A percentile compares a stretch with the other conserved stretches of the same genome.
Evolutionary conservation across 2,329 filamentous ascomycete genomes (phyloP).

Genomic region (Epichloe elymi): DNA sequence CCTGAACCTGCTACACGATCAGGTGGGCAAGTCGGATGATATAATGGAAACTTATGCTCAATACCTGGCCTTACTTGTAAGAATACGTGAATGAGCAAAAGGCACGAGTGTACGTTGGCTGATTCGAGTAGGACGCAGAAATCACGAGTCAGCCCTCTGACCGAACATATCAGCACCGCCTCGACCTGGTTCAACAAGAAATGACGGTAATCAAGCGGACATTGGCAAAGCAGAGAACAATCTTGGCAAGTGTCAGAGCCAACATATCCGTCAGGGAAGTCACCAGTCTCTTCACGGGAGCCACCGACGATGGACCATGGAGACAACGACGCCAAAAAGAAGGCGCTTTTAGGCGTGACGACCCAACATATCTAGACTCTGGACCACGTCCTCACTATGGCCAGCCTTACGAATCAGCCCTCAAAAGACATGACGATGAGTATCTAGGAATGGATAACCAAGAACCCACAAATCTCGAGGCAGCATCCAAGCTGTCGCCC

Average conservation of each 20-base stretch:
- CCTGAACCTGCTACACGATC: slow-evolving; percentile 25
- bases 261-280: slow-evolving; percentile 10
- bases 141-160: slow-evolving; percentile 17
- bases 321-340: background rate
- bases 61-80: slow-evolving; percentile 27
- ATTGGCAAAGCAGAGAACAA: slow-evolving; percentile 18
- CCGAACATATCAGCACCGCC: slow-evolving; percentile 26
- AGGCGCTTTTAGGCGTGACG: background rate
- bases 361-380: background rate
- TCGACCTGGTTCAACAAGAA: slow-evolving; percentile 29
- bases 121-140: slow-evolving; percentile 1
- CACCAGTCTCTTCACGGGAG: slow-evolving; percentile 7
- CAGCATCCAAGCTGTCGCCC: slow-evolving; percentile 21
- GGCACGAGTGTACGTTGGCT: background rate
- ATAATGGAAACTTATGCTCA: slow-evolving; percentile 29
- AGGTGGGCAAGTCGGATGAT: slow-evolving; percentile 22
- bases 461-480: slow-evolving; percentile 15
- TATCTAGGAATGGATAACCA: slow-evolving; percentile 12
- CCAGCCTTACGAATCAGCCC: background rate
- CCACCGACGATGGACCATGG: slow-evolving; percentile 4
- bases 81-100: slow-evolving; percentile 3
- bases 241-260: slow-evolving; percentile 16
- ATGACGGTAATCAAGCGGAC: slow-evolving; percentile 24
- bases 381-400: background rate
- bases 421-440: slow-evolving; percentile 8